These are phyloP conservation scores for Exutisphaerella laricina DNA, from an alignment of 2,329 filamentous ascomycete species.

Conservation along the genomic window DNA sequence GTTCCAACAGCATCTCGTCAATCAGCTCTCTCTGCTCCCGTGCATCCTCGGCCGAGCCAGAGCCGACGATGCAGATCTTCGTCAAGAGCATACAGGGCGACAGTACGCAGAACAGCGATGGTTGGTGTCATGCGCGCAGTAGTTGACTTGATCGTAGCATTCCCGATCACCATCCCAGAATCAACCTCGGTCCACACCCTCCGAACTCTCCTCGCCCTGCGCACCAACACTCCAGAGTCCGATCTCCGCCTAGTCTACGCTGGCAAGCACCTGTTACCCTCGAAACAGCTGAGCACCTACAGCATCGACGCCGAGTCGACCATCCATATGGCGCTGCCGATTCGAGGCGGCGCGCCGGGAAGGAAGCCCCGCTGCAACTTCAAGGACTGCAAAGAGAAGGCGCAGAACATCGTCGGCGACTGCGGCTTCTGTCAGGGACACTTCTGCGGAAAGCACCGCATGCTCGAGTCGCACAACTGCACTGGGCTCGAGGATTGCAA, in stretches of 20 bases:
- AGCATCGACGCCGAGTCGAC: slow-evolving; percentile 47
- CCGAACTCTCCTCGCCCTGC: slow-evolving; percentile 52
- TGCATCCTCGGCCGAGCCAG: slow-evolving; percentile 39
- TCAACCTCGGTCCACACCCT: slow-evolving; percentile 52
- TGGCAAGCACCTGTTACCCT: slow-evolving; percentile 49
- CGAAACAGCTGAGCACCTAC: slow-evolving; percentile 44
- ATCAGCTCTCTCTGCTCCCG: slow-evolving; percentile 37
- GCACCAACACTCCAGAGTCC: slow-evolving; percentile 48
- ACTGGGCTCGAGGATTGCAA: slow-evolving; percentile 92
- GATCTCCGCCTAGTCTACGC: slow-evolving; percentile 54
- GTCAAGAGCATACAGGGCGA: slow-evolving; percentile 54
- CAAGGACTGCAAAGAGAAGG: slow-evolving; percentile 80
- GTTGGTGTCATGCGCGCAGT: slow-evolving; percentile 11
- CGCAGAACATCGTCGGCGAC: slow-evolving; percentile 91
- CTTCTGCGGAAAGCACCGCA: slow-evolving; percentile 90
- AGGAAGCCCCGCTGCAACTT: slow-evolving; percentile 81
- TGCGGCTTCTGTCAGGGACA: slow-evolving; percentile 92
- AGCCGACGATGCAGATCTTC: slow-evolving; percentile 56
- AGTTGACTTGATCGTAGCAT: slow-evolving; percentile 40
- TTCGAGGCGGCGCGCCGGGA: slow-evolving; percentile 56
- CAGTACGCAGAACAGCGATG: slow-evolving; percentile 43
- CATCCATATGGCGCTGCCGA: slow-evolving; percentile 51
- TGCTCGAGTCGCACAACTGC: slow-evolving; percentile 93
- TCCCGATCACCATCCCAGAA: slow-evolving; percentile 51
- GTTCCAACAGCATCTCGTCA: slow-evolving; percentile 41